These are phyloP conservation scores for Fusarium guadeloupense DNA, from an alignment of 2,329 filamentous ascomycete species.

Conservation along the genomic window DNA sequence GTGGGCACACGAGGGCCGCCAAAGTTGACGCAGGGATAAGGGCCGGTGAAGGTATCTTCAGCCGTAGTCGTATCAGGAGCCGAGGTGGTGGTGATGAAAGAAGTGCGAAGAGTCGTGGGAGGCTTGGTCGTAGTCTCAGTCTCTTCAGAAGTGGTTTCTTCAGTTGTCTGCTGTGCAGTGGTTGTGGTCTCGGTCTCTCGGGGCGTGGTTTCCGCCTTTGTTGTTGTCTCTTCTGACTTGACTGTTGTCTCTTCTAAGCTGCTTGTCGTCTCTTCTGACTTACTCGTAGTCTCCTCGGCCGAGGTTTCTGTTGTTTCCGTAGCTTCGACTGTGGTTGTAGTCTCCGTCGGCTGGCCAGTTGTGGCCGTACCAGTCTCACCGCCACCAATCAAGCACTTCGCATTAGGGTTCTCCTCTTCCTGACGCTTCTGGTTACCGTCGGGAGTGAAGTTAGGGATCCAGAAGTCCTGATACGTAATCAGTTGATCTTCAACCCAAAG, in stretches of 20 bases:
- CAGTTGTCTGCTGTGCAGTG: background rate
- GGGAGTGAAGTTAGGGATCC: background rate
- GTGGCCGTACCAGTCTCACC: background rate
- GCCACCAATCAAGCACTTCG: conserved; percentile 12
- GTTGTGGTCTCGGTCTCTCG: background rate
- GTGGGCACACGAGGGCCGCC: conserved; percentile 23
- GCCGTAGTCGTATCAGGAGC: conserved; percentile 2
- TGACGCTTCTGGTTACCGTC: background rate
- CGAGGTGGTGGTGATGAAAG: conserved; percentile 6
- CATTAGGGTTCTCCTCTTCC: background rate
- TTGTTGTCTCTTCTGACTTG: background rate
- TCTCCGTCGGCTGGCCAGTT: background rate
- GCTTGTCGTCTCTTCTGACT: background rate
- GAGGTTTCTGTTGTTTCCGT: background rate
- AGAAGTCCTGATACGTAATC: conserved; percentile 23
- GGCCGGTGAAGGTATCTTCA: conserved; percentile 7
- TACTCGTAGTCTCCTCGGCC: background rate
- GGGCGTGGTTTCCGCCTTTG: background rate
- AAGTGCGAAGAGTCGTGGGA: conserved; percentile 20
- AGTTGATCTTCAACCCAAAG: conserved; percentile 34
- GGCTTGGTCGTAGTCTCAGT: background rate
- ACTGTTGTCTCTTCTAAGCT: background rate
- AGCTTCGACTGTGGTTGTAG: background rate
- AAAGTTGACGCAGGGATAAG: conserved; percentile 15
- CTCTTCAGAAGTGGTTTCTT: background rate